Base-by-base conservation (phyloP, 2,329 filamentous ascomycete species). In the Talaromyces sp. region DNA sequence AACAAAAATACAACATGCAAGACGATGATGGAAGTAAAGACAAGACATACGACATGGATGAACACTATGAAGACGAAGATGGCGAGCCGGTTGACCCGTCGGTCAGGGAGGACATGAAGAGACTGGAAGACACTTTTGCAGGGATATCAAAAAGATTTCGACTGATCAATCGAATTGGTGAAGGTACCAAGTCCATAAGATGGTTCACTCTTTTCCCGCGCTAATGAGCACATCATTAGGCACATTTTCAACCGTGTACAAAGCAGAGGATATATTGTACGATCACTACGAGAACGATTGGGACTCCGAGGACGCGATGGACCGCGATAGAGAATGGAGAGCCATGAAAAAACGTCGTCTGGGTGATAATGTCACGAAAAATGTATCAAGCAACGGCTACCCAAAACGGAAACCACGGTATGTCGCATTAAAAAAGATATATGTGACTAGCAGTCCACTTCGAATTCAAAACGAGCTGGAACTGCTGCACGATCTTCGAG, bases 391-490 rank as follows among this genome's bases (percentile, higher is more conserved):
- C 25, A 77, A 76, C 47, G 80, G 80, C 63, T 81, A 80, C 60
- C 63, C 35, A 11, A 65, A 62, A 41, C 39, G 84, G 81, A 63
- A 64, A 69, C 83, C 90, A 27, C 91, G 90, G 75, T 98, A 90
- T 73, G 96, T 99, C 68, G 95, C 96, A 22, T 91, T 99, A 78
- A 99, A 99, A 82, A 99, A 99, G 82, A 99, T 99, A 71, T 99
- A 99, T 77, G 95, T 98, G 69, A 99, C 96, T 0, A 97, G 93
- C 68, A 97, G 93, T 70, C 95, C 95, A 0, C 85, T 89, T 33
- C 91, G 95, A 54, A 98, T 99, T 71, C 87, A 96, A 74, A 99
- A 99, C 80, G 95, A 99, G 79, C 88, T 99, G 19, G 94, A 98
- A 72, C 85, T 99, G 25, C 86, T 99, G 25, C 88, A 96, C 75